Base-by-base conservation (phyloP, 1,284 basidiomycete species). In the Rhizoctonia solani region DNA sequence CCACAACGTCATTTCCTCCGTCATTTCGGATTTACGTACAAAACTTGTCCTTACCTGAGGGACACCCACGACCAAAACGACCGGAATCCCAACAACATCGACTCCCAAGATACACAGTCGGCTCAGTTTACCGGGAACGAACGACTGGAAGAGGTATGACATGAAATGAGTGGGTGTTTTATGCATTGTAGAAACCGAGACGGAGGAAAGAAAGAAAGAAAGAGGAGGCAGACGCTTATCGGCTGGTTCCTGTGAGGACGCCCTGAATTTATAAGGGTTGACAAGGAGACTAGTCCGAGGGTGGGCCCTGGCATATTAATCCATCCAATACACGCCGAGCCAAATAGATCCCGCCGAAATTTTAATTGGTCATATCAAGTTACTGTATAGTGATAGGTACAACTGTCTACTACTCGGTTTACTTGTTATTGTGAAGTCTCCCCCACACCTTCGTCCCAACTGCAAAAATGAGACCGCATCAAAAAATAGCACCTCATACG, bases 291-390 rank as follows among this genome's bases (percentile, higher is more conserved):
- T 41, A 25, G 39, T 39, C 39, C 39, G 54, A 41, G 27, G 41
- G 41, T 29, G 23, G 25, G 49, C 34, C 56, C 44, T 2, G 32
- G 14, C 11, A 25, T 2, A 27, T 19, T 52, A 34, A 50, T 5
- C n/a, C 41, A 5, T 44, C 4, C 19, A 39, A 30, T 29, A 4
- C 32, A 34, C 32, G 32, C 32, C 32, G 27, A 37, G 32, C 58
- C 58, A 63, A 63, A 63, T n/a, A 63, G 37, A 63, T 32, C 58
- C 58, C 58, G 58, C 58, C 44, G 23, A 47, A 52, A 16, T 21
- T 44, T 16, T 44, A 44, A 44, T 44, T 34, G 32, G 32, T 34
- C 32, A 34, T 34, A 11, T 34, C 4, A 4, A 34, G 11, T 41
- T 16, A 21, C 41, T 44, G 41, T 44, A 44, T 44, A 6, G 41